Percentiles rank a stretch among this genome's conserved stretches.
phyloP scores from a whole-genome alignment of 345 rosid species.

The Salix suchowensis region DNA sequence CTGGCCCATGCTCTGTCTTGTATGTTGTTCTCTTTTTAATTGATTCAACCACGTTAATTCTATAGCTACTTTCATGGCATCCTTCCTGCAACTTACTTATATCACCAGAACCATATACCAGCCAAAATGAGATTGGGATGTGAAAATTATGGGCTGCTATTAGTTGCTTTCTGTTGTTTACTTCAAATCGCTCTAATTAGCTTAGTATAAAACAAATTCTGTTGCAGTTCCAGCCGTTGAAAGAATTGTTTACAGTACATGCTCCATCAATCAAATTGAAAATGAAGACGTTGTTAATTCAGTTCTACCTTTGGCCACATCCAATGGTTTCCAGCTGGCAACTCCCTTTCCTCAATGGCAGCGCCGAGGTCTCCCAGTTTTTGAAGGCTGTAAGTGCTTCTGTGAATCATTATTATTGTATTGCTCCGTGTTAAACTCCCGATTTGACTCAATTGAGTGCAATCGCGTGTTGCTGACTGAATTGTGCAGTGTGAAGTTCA shows the following conservation, averaged over 20 bases:
- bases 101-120: too few relatives aligned
- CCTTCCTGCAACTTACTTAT: not conserved
- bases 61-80: not conserved
- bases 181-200: not conserved
- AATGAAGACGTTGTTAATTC: slow-evolving; percentile 81
- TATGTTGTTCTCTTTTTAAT: slow-evolving; percentile 35
- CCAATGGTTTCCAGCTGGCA: slow-evolving; percentile 52
- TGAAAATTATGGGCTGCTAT: too few relatives aligned
- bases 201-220: too few relatives aligned
- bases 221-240: slow-evolving; percentile 56
- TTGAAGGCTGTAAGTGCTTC: slow-evolving; percentile 59
- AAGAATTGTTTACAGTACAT: slow-evolving; percentile 82
- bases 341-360: slow-evolving; percentile 75
- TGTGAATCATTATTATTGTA: not conserved
- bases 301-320: slow-evolving; percentile 47
- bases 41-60: not conserved
- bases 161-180: not conserved
- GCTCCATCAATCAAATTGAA: slow-evolving; percentile 81
- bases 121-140: too few relatives aligned
- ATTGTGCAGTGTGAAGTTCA: not conserved
- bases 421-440: not conserved
- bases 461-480: not conserved
- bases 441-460: not conserved
- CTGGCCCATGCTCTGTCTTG: slow-evolving; percentile 78
- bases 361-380: slow-evolving; percentile 67